These are phyloP conservation scores for Aspergillus glaucus DNA, from an alignment of 2,329 filamentous ascomycete genomes.

Conservation along the genomic window DNA sequence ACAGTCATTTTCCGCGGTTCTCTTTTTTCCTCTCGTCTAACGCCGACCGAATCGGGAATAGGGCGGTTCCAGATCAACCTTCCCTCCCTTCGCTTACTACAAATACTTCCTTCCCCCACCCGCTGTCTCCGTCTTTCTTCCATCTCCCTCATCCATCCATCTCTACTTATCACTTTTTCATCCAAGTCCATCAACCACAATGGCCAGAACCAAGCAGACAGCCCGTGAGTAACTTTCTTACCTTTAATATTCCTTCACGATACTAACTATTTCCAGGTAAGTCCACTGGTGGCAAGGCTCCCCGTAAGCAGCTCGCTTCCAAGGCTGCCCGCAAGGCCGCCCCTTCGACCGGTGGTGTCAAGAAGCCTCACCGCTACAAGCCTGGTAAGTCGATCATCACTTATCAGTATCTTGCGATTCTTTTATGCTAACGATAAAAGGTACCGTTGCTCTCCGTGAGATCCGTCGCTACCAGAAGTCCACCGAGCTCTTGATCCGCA, in stretches of 20 bases:
- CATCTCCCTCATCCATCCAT: constrained; percentile 23
- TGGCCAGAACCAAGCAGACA: constrained; percentile 50
- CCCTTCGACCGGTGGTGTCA: constrained; percentile 92
- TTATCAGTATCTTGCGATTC: background rate
- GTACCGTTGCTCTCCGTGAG: constrained; percentile 95
- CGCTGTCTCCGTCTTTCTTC: constrained; percentile 31
- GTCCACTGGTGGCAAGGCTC: constrained; percentile 66
- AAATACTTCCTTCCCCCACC: constrained; percentile 40
- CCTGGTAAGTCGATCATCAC: constrained; percentile 51
- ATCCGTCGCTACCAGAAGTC: constrained; percentile 98
- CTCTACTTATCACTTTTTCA: constrained; percentile 14
- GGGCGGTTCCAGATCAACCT: constrained; percentile 25
- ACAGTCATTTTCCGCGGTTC: too few relatives aligned
- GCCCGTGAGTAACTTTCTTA: constrained; percentile 40
- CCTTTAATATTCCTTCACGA: constrained; percentile 7
- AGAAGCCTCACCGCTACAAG: constrained; percentile 91
- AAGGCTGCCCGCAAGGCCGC: constrained; percentile 98
- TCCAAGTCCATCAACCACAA: constrained; percentile 30
- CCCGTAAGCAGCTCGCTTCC: constrained; percentile 94
- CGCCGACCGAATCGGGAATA: too few relatives aligned
- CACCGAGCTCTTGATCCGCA: constrained; percentile 91
- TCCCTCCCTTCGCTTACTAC: constrained; percentile 28
- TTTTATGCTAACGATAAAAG: constrained; percentile 29
- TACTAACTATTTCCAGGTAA: constrained; percentile 51
- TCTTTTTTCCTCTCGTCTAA: too few relatives aligned